Conservation (phyloP, 2,329 filamentous ascomycete genomes). For the Scleromitrula shiraiana region DNA sequence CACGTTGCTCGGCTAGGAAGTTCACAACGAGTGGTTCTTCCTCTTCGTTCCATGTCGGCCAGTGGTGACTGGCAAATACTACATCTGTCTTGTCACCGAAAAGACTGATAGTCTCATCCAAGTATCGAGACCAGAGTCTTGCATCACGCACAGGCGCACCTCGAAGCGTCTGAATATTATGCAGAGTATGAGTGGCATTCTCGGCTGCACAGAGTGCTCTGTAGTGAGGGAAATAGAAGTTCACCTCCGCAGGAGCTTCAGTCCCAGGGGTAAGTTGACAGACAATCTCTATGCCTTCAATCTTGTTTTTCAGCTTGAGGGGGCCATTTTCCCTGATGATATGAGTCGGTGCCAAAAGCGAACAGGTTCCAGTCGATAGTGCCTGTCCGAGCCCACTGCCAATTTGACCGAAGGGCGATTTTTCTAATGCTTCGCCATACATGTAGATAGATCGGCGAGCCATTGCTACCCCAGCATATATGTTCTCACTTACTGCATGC, state of each 20-base stretch:
- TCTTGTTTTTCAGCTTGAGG: slow-evolving; percentile 18
- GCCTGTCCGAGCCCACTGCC: slow-evolving; percentile 32
- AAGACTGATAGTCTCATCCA: slow-evolving; percentile 32
- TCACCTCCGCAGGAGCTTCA: slow-evolving; percentile 37
- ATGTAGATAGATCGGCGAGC: slow-evolving; percentile 32
- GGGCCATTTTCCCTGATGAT: slow-evolving; percentile 30
- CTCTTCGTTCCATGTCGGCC: slow-evolving; percentile 33
- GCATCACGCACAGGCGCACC: slow-evolving; percentile 36
- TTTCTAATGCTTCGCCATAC: slow-evolving; percentile 32
- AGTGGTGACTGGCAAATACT: slow-evolving; percentile 34
- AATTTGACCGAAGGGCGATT: slow-evolving; percentile 30
- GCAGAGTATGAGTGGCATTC: slow-evolving; percentile 33
- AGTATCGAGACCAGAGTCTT: slow-evolving; percentile 33
- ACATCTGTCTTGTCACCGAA: slow-evolving; percentile 30
- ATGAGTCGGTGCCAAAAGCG: slow-evolving; percentile 31
- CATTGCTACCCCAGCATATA: slow-evolving; percentile 35
- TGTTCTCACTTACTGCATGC: slow-evolving; percentile 33
- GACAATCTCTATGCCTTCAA: slow-evolving; percentile 32
- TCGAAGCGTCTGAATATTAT: slow-evolving; percentile 36
- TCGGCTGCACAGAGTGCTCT: slow-evolving; percentile 34
- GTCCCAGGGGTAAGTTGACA: slow-evolving; percentile 37
- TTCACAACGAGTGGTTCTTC: not conserved
- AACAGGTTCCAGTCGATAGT: slow-evolving; percentile 25
- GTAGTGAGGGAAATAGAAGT: slow-evolving; percentile 34
- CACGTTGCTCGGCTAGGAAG: slow-evolving; percentile 32